phyloP scores from a whole-genome alignment of 768 basidiomycete genomes.

The Mycena polygramma region DNA sequence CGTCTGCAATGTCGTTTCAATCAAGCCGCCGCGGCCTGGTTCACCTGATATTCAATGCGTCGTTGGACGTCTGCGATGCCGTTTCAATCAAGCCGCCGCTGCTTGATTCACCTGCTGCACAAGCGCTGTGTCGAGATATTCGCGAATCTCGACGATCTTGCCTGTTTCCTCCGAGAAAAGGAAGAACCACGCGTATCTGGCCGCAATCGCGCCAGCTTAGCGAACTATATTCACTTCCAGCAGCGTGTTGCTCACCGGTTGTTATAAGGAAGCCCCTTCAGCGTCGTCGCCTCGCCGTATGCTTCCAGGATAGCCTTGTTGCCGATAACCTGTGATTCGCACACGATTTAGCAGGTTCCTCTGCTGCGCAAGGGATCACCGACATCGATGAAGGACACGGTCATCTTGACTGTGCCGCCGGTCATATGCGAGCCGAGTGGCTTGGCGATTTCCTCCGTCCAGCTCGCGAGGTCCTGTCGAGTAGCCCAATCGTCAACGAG shows the following conservation, averaged over 20 bases:
- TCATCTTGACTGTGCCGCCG: not conserved
- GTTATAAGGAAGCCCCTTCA: conserved; percentile 16
- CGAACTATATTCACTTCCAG: not conserved
- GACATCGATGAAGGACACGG: not conserved
- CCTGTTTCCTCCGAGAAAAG: conserved; percentile 21
- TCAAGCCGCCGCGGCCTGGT: too few relatives aligned
- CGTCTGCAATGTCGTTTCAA: too few relatives aligned
- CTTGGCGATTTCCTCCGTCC: conserved; percentile 3
- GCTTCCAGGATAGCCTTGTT: conserved; percentile 22
- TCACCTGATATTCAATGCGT: too few relatives aligned
- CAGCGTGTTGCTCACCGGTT: not conserved
- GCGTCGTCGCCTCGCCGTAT: conserved; percentile 7
- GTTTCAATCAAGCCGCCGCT: too few relatives aligned
- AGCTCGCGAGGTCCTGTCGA: conserved; percentile 18
- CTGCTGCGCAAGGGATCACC: not conserved
- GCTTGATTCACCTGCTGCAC: conserved; percentile 8
- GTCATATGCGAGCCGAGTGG: not conserved
- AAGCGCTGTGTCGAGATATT: conserved; percentile 20
- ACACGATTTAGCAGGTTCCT: not conserved
- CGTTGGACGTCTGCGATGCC: too few relatives aligned
- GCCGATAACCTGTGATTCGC: conserved; percentile 2
- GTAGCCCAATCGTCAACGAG: not conserved
- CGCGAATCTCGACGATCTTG: conserved; percentile 20
- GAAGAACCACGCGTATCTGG: conserved; percentile 7
- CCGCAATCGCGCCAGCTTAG: too few relatives aligned